These are phyloP conservation scores for Diaporthe sp. DNA, from an alignment of 2,329 filamentous ascomycete species.

Conservation along the genomic window DNA sequence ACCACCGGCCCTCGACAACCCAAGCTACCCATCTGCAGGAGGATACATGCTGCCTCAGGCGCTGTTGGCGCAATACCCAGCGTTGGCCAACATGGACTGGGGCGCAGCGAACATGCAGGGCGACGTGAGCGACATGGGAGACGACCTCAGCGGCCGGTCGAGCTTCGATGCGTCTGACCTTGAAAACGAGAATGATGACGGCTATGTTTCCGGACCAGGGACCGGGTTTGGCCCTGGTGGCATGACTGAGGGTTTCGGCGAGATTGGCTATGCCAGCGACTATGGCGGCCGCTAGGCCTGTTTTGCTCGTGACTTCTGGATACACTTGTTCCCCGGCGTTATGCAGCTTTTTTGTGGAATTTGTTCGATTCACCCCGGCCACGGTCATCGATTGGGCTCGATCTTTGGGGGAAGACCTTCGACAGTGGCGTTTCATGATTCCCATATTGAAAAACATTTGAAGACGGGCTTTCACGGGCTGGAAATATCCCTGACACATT, in stretches of 20 bases:
- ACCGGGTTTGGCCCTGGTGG: slow-evolving; percentile 71
- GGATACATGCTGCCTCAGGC: slow-evolving; percentile 86
- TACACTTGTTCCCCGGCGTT: not conserved
- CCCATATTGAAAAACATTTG: slow-evolving; percentile 26
- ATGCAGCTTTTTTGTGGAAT: not conserved
- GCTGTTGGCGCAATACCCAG: slow-evolving; percentile 91
- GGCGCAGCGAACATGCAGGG: slow-evolving; percentile 74
- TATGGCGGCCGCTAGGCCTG: slow-evolving; percentile 59
- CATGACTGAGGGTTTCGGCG: slow-evolving; percentile 68
- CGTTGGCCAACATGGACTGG: slow-evolving; percentile 93
- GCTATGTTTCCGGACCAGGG: slow-evolving; percentile 75
- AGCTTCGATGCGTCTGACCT: slow-evolving; percentile 84
- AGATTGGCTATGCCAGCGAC: slow-evolving; percentile 68
- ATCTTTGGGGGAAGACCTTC: not conserved
- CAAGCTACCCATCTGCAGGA: slow-evolving; percentile 67
- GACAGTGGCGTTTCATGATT: slow-evolving; percentile 33
- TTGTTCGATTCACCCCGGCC: slow-evolving; percentile 15
- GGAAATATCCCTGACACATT: slow-evolving; percentile 26
- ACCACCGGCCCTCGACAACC: slow-evolving; percentile 71
- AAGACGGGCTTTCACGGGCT: slow-evolving; percentile 26
- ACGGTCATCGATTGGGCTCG: slow-evolving; percentile 2
- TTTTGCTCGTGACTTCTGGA: not conserved
- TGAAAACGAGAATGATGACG: slow-evolving; percentile 81
- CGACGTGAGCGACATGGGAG: slow-evolving; percentile 79
- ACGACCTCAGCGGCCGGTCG: slow-evolving; percentile 82